Base-by-base conservation (phyloP, 1,139 yeast species). In the Magnusiomyces sp. region DNA sequence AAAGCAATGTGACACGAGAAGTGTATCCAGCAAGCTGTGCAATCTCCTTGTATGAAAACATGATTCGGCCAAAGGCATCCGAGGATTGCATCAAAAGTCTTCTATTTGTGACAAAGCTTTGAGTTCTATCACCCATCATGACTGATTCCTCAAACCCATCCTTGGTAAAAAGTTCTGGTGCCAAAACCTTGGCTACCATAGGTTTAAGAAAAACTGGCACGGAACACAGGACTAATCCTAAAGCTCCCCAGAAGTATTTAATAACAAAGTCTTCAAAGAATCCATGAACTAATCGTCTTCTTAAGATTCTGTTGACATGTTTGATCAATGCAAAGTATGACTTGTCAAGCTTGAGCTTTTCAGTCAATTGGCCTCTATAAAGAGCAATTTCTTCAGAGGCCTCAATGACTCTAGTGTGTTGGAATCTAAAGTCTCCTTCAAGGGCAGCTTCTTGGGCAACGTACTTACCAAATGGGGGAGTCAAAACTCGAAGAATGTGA, bases 241-340 rank as follows among this genome's bases (percentile, higher is more conserved):
- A 87, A 2, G 96, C 97, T 54, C 97, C 97, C 94, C 97, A 85
- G 50, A 89, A 79, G 66, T 90, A 90, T 65, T 90, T 90, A 54
- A 90, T 92, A 55, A 88, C 81, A 62, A 89, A 90, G 52, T 69
- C 72, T 53, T 70, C 73, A 54, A 66, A 53, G 46, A 68, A 51
- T 79, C 86, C 64, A 83, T 90, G 42, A 84, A 89, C 64, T 76
- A 81, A 69, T 77, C 95, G 68, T 78, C 86, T 81, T 70, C 89
- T 79, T 55, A 86, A 77, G 60, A 87, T 94, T 68, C 82, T 76
- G 61, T 85, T 81, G 56, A 83, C 76, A 67, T 89, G 92, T 55
- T 83, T 73, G 57, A 86, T 95, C 57, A 89, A 72, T 53, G 85
- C 83, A 65, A 88, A 89, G 66, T 87, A 90, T 36, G 90, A 79